Evolutionary conservation across 208 protist genomes (phyloP).

Genomic region (Leishmania turanica): DNA sequence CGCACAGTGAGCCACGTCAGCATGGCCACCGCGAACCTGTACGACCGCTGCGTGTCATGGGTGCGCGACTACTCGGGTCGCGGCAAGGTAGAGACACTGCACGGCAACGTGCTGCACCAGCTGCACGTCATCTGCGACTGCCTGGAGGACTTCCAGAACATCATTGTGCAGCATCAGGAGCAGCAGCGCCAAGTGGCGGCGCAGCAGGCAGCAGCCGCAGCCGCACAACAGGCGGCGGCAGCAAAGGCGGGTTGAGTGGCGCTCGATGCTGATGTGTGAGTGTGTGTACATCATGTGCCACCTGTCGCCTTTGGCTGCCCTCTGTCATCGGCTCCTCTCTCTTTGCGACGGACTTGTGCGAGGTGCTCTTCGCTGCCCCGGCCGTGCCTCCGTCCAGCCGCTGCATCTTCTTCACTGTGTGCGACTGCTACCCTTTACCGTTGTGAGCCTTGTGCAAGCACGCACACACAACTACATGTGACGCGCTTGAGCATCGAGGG

Average conservation of each 20-base stretch:
- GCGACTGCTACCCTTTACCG: neutral
- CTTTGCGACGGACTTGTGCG: neutral
- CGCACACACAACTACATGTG: neutral
- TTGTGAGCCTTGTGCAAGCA: neutral
- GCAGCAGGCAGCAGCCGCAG: constrained; percentile 8
- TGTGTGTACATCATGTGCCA: neutral
- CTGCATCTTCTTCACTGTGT: neutral
- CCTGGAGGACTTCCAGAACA: constrained; percentile 88
- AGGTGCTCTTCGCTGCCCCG: neutral
- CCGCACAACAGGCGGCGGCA: constrained; percentile 3
- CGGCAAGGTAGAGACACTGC: constrained; percentile 63
- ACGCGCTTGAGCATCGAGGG: neutral
- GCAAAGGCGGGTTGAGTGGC: neutral
- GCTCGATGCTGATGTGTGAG: neutral
- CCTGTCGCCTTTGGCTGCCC: neutral
- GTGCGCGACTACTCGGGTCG: constrained; percentile 75
- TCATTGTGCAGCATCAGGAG: constrained; percentile 77
- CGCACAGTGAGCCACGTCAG: constrained; percentile 91
- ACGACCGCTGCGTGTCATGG: constrained; percentile 87
- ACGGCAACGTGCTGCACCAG: constrained; percentile 84
- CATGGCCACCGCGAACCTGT: constrained; percentile 91
- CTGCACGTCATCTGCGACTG: constrained; percentile 89
- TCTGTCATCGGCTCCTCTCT: neutral
- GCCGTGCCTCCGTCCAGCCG: neutral
- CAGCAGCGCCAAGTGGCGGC: constrained; percentile 12